Evolutionary conservation across 2,329 filamentous ascomycete genomes (phyloP), one percentile per base, ranked within the genome.

Genomic region (Cryphonectria naterciae): DNA sequence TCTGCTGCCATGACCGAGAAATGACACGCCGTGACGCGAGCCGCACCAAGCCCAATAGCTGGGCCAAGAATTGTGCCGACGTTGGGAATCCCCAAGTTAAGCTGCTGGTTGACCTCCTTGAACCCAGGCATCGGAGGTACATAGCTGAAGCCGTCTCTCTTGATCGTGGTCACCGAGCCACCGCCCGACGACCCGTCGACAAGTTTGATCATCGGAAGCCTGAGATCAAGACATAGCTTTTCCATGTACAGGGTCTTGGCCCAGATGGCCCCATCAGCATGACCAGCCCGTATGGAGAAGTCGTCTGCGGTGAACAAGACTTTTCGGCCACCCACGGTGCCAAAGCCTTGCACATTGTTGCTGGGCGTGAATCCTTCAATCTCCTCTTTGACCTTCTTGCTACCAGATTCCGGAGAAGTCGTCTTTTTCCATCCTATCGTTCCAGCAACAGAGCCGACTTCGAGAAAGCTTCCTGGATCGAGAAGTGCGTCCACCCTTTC

Each of bases 1-100:
- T 91, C 87, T 5, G 81, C 87, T 3, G 89, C 88, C 89, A 91
- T 91, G 46, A 91, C 89, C 1, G 85, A 88, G 75, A 91, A 91
- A 76, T 91, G 89, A 62, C 88, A 90, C 1, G 84, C 83, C 1
- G 89, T 87, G 0, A 90, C 88, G 56, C 89, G 80, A 1, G 89
- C 88, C 3, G 89, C 88, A 10, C 89, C 89, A 2, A 91, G 80
- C 0, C 89, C 89, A 72, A 91, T 89, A 0, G 89, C 89, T 6
- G 89, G 89, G 0, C 89, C 89, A 15, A 91, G 75, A 0, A 90
- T 87, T 1, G 89, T 89, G 1, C 88, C 89, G 1, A 91, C 75
- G 75, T 91, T 91, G 1, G 89, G 89, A 65, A 91, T 91, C 0
- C 89, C 89, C 73, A 84, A 79, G 74, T 91, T 91, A 71, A 91